These are phyloP conservation scores for Puccinia brachypodii DNA, from an alignment of 1,284 basidiomycete genomes.

Conservation along the genomic window DNA sequence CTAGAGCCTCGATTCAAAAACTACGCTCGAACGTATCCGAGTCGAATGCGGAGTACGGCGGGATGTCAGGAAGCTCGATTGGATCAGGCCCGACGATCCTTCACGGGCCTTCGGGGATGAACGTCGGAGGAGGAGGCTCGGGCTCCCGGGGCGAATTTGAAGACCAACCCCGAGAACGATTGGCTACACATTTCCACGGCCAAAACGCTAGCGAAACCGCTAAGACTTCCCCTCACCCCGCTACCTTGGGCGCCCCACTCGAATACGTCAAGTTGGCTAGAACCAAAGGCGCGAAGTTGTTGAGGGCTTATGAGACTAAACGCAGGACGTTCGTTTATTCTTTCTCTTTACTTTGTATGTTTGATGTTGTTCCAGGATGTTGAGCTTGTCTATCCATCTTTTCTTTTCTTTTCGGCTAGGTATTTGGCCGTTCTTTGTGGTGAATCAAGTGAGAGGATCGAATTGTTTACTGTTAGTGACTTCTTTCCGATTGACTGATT, in stretches of 20 bases:
- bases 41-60: neutral
- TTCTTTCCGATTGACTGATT: constrained; percentile 60
- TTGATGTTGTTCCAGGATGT: neutral
- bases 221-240: constrained; percentile 43
- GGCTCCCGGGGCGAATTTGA: constrained; percentile 1
- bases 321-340: constrained; percentile 69
- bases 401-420: constrained; percentile 58
- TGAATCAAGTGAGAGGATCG: constrained; percentile 87
- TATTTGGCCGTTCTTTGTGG: constrained; percentile 84
- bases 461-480: constrained; percentile 69
- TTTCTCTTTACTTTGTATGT: neutral
- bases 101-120: neutral
- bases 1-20: constrained; percentile 19
- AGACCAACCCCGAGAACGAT: constrained; percentile 42
- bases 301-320: constrained; percentile 78
- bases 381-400: neutral
- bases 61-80: neutral
- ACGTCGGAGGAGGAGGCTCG: neutral
- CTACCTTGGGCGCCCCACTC: constrained; percentile 56
- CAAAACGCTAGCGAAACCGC: constrained; percentile 16
- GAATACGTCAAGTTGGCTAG: constrained; percentile 85
- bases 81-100: neutral
- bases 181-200: constrained; percentile 44
- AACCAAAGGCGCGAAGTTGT: constrained; percentile 76
- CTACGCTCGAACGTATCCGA: neutral